These are phyloP conservation scores for Perilla frutescens DNA, from an alignment of 257 asterid species.

Conservation along the genomic window DNA sequence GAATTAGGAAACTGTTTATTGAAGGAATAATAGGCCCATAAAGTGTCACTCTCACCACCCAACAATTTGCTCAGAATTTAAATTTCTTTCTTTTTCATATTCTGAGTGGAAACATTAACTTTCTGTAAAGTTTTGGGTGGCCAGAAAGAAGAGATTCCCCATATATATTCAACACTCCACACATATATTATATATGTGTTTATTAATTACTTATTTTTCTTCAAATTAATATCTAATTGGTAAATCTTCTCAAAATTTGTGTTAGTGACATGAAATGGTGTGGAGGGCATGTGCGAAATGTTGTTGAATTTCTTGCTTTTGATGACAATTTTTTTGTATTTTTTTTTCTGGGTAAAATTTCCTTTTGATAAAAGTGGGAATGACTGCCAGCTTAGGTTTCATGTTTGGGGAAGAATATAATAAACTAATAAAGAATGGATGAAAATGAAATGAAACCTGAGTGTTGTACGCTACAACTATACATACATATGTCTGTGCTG, in stretches of 20 bases:
- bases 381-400: slow-evolving; percentile 44
- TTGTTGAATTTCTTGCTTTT: slow-evolving; percentile 33
- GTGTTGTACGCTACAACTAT: background rate
- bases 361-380: slow-evolving; percentile 43
- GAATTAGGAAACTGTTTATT: slow-evolving; percentile 38
- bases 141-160: slow-evolving; percentile 47
- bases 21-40: slow-evolving; percentile 49
- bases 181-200: background rate
- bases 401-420: slow-evolving; percentile 30
- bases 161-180: slow-evolving; percentile 25
- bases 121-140: slow-evolving; percentile 52
- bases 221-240: background rate
- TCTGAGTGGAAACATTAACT: slow-evolving; percentile 51
- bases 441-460: slow-evolving; percentile 14
- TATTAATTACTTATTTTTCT: background rate
- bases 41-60: slow-evolving; percentile 49
- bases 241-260: slow-evolving; percentile 40
- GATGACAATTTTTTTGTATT: background rate
- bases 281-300: slow-evolving; percentile 46
- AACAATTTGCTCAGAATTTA: slow-evolving; percentile 34
- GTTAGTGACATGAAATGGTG: slow-evolving; percentile 40
- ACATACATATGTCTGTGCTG: background rate
- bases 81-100: slow-evolving; percentile 10
- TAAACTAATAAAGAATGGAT: slow-evolving; percentile 25
- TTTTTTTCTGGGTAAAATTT: slow-evolving; percentile 23